These are phyloP conservation scores for Aspergillus homomorphus DNA, from an alignment of 495 filamentous ascomycete genomes.

Conservation along the genomic window DNA sequence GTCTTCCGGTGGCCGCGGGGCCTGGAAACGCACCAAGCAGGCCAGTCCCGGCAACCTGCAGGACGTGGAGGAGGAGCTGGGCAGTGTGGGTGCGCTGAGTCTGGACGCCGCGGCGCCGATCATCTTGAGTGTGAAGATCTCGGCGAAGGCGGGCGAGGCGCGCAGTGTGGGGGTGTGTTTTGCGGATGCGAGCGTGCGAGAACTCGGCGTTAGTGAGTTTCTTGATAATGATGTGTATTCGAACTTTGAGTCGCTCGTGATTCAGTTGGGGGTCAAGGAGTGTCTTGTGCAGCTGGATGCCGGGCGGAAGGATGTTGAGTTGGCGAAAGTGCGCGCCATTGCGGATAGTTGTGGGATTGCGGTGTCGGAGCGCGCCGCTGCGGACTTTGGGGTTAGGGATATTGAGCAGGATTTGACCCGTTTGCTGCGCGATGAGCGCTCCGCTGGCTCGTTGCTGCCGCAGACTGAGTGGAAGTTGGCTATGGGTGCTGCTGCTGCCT, in stretches of 20 bases:
- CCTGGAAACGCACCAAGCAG: slow-evolving; percentile 88
- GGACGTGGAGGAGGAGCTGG: slow-evolving; percentile 95
- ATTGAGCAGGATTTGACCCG: slow-evolving; percentile 93
- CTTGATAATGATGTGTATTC: slow-evolving; percentile 97
- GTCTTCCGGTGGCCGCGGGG: slow-evolving; percentile 59
- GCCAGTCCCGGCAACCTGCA: slow-evolving; percentile 95
- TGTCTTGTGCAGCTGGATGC: slow-evolving; percentile 76
- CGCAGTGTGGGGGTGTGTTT: slow-evolving; percentile 93
- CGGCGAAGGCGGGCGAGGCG: slow-evolving; percentile 78
- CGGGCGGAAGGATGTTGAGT: slow-evolving; percentile 80
- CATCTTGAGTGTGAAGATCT: slow-evolving; percentile 90
- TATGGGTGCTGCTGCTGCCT: slow-evolving; percentile 89
- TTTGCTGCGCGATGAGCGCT: slow-evolving; percentile 78
- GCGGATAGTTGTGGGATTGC: slow-evolving; percentile 90
- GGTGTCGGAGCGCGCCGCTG: slow-evolving; percentile 68
- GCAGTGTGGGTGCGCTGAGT: slow-evolving; percentile 52
- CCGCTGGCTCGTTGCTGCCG: slow-evolving; percentile 72
- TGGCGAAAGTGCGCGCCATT: slow-evolving; percentile 81
- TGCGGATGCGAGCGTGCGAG: slow-evolving; percentile 93
- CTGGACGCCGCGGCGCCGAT: slow-evolving; percentile 88
- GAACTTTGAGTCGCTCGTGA: slow-evolving; percentile 94
- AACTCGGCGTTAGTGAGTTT: slow-evolving; percentile 96
- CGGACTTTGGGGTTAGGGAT: slow-evolving; percentile 84
- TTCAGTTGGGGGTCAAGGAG: slow-evolving; percentile 94
- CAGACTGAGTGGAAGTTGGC: slow-evolving; percentile 94